phyloP scores from a whole-genome alignment of 768 basidiomycete species.

The Boletus eberwhitei region DNA sequence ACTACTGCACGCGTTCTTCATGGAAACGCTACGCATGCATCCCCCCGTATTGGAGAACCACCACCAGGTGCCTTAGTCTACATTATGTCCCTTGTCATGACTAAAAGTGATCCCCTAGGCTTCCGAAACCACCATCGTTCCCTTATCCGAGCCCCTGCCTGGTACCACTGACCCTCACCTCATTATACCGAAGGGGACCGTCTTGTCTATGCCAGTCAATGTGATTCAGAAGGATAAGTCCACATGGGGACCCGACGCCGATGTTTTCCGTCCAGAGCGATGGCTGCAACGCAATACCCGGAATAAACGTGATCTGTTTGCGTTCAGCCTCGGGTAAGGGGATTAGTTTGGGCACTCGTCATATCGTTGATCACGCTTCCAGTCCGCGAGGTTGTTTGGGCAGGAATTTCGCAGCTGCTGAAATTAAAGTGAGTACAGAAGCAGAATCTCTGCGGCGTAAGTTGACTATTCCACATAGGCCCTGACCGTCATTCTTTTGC shows the following conservation, averaged over 20 bases:
- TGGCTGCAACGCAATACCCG: conserved; percentile 49
- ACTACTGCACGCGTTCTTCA: conserved; percentile 57
- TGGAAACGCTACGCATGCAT: conserved; percentile 60
- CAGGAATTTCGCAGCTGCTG: conserved; percentile 52
- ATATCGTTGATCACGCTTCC: conserved; percentile 12
- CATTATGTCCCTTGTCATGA: background rate
- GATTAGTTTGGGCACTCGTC: background rate
- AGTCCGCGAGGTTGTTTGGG: conserved; percentile 63
- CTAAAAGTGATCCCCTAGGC: conserved; percentile 36
- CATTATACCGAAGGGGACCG: conserved; percentile 54
- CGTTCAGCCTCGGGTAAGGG: conserved; percentile 57
- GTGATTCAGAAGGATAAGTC: conserved; percentile 52
- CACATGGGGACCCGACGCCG: conserved; percentile 60
- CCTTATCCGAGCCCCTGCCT: conserved; percentile 50
- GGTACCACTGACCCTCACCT: conserved; percentile 43
- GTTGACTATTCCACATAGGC: conserved; percentile 20
- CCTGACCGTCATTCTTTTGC: conserved; percentile 49
- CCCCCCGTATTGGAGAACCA: conserved; percentile 64
- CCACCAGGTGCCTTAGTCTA: conserved; percentile 43
- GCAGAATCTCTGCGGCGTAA: conserved; percentile 19
- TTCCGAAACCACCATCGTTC: conserved; percentile 48
- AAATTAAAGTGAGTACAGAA: conserved; percentile 49
- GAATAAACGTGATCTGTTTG: conserved; percentile 45
- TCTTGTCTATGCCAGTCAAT: conserved; percentile 52
- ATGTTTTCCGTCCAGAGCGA: conserved; percentile 56